A percentile compares a stretch with the other conserved stretches of the same genome.
Conservation (phyloP, 2,329 filamentous ascomycete genomes). For the Paracamarosporium sp. region DNA sequence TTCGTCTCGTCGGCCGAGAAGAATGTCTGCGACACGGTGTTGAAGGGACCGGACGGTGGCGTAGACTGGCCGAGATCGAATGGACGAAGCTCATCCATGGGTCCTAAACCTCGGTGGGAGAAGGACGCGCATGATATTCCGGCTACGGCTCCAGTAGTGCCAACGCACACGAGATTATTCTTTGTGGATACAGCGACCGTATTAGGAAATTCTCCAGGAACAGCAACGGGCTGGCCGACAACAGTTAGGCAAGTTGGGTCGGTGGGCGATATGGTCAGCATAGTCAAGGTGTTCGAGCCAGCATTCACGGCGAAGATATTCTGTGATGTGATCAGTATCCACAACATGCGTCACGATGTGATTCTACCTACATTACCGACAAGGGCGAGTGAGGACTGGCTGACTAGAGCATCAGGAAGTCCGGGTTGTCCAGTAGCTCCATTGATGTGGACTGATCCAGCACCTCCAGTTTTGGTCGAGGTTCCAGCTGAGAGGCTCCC, state of each 20-base stretch:
- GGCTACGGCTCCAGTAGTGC: conserved; percentile 41
- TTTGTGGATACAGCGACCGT: conserved; percentile 47
- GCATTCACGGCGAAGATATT: conserved; percentile 60
- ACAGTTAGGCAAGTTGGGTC: conserved; percentile 39
- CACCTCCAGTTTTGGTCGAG: conserved; percentile 55
- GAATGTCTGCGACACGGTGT: conserved; percentile 67
- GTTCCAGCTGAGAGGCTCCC: conserved; percentile 56
- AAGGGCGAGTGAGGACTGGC: conserved; percentile 59
- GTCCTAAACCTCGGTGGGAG: conserved; percentile 30
- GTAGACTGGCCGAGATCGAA: conserved; percentile 63
- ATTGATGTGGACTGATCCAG: conserved; percentile 51
- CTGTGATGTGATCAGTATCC: conserved; percentile 39
- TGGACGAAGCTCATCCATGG: conserved; percentile 41
- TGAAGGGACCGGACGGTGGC: conserved; percentile 63
- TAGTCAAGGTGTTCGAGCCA: conserved; percentile 49
- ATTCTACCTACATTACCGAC: conserved; percentile 59
- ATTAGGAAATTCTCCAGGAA: conserved; percentile 49
- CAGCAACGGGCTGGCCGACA: conserved; percentile 38
- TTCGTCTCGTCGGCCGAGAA: conserved; percentile 62
- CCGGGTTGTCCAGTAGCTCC: conserved; percentile 44
- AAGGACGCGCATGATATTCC: conserved; percentile 48
- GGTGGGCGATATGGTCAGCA: conserved; percentile 41
- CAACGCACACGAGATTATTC: conserved; percentile 47
- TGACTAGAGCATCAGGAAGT: conserved; percentile 58
- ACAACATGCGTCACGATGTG: not conserved